phyloP scores from a whole-genome alignment of 2,329 filamentous ascomycete genomes.

The Pestalotiopsis sp. region DNA sequence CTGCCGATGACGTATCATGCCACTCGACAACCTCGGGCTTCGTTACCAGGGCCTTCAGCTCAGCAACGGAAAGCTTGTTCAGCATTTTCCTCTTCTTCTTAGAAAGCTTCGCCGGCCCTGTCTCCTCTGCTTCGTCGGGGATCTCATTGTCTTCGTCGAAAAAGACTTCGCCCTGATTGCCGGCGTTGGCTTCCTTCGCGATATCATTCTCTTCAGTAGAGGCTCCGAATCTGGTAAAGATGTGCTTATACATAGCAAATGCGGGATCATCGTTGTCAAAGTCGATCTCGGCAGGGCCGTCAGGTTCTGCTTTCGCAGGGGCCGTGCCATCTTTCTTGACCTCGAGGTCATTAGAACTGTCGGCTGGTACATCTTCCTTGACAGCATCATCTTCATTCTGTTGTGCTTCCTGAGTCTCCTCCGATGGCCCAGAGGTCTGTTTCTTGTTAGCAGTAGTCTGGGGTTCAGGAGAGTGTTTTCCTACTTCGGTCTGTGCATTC shows the following conservation, averaged over 20 bases:
- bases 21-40: constrained; percentile 96
- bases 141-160: constrained; percentile 84
- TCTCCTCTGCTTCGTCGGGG: constrained; percentile 78
- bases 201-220: constrained; percentile 62
- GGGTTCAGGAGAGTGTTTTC: constrained; percentile 14
- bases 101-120: constrained; percentile 69
- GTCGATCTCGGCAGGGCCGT: constrained; percentile 49
- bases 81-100: constrained; percentile 94
- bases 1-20: constrained; percentile 90
- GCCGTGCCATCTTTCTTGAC: constrained; percentile 40
- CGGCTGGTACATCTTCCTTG: constrained; percentile 26
- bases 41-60: constrained; percentile 87
- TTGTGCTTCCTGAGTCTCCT: constrained; percentile 35
- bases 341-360: constrained; percentile 35
- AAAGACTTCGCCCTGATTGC: constrained; percentile 82
- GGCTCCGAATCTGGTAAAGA: constrained; percentile 78
- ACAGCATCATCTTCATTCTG: constrained; percentile 25
- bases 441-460: constrained; percentile 12
- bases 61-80: constrained; percentile 90
- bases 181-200: constrained; percentile 63
- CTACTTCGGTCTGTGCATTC: constrained; percentile 59
- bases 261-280: constrained; percentile 71
- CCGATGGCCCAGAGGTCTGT: constrained; percentile 20
- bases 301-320: constrained; percentile 37
- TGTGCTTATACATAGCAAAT: constrained; percentile 79